A percentile compares a stretch with the other conserved stretches of the same genome.
phyloP scores from a whole-genome alignment of 345 rosid genomes.

The Citrus maxima region DNA sequence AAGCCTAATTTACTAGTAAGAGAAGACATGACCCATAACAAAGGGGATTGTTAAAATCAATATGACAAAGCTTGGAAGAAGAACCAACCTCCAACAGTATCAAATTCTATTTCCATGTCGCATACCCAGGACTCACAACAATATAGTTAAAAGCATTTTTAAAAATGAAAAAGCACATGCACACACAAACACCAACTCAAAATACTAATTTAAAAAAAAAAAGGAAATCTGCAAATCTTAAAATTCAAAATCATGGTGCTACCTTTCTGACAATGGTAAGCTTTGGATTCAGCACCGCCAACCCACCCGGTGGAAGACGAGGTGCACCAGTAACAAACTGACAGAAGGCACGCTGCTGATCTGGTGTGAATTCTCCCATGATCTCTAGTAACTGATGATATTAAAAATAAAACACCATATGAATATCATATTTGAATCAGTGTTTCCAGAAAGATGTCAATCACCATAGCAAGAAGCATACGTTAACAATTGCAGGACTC shows the following conservation, averaged over 20 bases:
- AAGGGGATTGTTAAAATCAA: neutral
- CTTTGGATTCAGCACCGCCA: slow-evolving; percentile 94
- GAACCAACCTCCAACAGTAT: neutral
- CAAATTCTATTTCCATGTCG: neutral
- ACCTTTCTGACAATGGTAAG: slow-evolving; percentile 98
- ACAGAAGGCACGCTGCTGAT: slow-evolving; percentile 96
- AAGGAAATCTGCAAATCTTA: neutral
- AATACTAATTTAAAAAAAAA: neutral
- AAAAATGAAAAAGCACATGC: no score
- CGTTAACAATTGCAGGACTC: slow-evolving; percentile 87
- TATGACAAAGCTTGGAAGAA: neutral
- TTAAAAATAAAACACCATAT: slow-evolving; percentile 7
- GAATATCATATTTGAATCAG: neutral
- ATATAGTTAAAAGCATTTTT: neutral
- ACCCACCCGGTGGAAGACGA: slow-evolving; percentile 97
- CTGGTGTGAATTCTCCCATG: slow-evolving; percentile 96
- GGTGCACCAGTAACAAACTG: slow-evolving; percentile 99
- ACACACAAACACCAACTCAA: neutral
- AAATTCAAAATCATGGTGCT: slow-evolving; percentile 2
- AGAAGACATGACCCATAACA: neutral
- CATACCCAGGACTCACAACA: neutral
- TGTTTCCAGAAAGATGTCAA: neutral
- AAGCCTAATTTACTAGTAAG: neutral
- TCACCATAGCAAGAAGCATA: slow-evolving; percentile 27
- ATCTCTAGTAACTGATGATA: slow-evolving; percentile 77